Base-by-base conservation (phyloP, 2,329 filamentous ascomycete genomes). In the Sarocladiaceae sp. region DNA sequence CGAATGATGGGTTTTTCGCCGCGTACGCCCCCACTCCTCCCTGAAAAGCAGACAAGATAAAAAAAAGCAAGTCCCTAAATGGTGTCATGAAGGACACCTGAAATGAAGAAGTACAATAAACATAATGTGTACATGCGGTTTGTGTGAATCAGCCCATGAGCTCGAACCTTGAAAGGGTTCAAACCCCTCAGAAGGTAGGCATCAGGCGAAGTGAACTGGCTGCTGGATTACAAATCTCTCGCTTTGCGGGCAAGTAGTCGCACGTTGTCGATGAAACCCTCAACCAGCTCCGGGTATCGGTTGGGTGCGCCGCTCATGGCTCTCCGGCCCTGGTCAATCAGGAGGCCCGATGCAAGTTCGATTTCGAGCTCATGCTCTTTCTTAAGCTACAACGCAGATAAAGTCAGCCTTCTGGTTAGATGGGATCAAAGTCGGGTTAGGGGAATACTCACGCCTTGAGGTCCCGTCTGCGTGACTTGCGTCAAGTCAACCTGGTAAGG, bases 401-500 rank as follows among this genome's bases (percentile, higher is more conserved):
- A n/a, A n/a, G n/a, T n/a, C n/a, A 13, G 19, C 4, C 10, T 18
- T 21, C 29, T 18, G 29, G 37, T 16, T 24, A 23, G 16, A 39
- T n/a, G 39, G 4, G 11, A 31, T 24, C 15, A 5, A 6, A 19
- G 18, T 4, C n/a, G 13, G 24, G 27, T 34, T 5, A 11, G 31
- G 1, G 21, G 23, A 2, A 33, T 13, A 61, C 67, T 49, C 60
- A 72, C 68, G 3, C 61, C 40, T 43, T 43, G 40, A 23, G 40
- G 26, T 21, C 26, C 33, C 10, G 18, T 33, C 41, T 72, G 74
- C 10, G 81, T 85, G 33, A 98, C 93, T 61, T 96, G 90, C 0
- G 93, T 98, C 42, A 98, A 70, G 64, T 98, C 93, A 53, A 98
- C 77, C 60, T 93, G 87, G 60, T 94, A 96, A 44, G 80, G 81